Base-by-base conservation (phyloP, 2,329 filamentous ascomycete species). In the Botrytis paeoniae region DNA sequence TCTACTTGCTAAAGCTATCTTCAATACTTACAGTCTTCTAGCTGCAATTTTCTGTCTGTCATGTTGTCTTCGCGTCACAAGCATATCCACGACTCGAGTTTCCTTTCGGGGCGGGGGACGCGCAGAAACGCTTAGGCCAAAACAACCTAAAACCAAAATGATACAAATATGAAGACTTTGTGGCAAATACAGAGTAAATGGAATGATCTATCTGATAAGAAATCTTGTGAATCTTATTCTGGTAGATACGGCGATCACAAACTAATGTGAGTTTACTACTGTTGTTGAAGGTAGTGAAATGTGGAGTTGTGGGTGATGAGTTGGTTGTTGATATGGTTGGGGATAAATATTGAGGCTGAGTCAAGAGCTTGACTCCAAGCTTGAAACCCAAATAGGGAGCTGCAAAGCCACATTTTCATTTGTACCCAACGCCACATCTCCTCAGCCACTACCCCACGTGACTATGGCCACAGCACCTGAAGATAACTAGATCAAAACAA, bases 1-100 rank as follows among this genome's bases (percentile, higher is more conserved):
- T 57, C 65, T 43, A 25, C 37, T 61, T n/a, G 51, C 43, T 29
- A 43, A 59, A 59, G 7, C 22, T 16, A 59, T 43, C 35, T 54
- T 45, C 29, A 54, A 45, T 69, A 84, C 85, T 81, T 85, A 95
- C 94, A 97, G 83, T 97, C 94, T 89, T 94, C 92, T 86, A 97
- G 86, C 84, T 90, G 90, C 92, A 96, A 94, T 83, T 92, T 93
- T 86, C 86, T 85, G 85, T 89, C 87, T 85, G 89, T 86, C 92
- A 95, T 95, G 81, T 81, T 89, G 87, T 82, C 82, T 84, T 82
- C 83, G 83, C 83, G 85, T 84, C 82, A 83, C 83, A 82, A 85
- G 87, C 90, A 92, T 92, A 84, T 89, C 89, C 82, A 82, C 80
- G 76, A 78, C 77, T 79, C 74, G 72, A 64, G 60, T 43, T 59